Conservation (phyloP, 164 flowering plant species). For the Tinospora cordifolia region DNA sequence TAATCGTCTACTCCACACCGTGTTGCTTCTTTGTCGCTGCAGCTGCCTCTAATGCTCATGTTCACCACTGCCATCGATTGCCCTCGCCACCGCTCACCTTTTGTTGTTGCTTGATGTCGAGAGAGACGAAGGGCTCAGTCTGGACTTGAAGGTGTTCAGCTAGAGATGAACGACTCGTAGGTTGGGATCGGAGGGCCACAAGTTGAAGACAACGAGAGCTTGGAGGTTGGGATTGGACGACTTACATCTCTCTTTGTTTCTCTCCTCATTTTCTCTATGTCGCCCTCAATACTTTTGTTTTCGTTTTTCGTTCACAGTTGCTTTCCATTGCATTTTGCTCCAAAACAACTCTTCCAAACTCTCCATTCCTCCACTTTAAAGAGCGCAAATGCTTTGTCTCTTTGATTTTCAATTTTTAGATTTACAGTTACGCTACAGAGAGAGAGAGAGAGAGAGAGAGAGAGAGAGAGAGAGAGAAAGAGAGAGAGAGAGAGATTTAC, state of each 20-base stretch:
- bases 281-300: constrained; percentile 3
- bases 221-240: too few relatives aligned
- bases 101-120: too few relatives aligned
- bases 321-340: constrained; percentile 6
- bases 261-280: neutral
- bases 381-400: neutral
- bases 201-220: constrained; percentile 29
- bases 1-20: too few relatives aligned
- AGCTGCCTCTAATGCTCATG: too few relatives aligned
- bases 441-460: too few relatives aligned
- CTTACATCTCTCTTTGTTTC: too few relatives aligned
- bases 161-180: constrained; percentile 42
- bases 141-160: constrained; percentile 33
- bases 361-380: neutral
- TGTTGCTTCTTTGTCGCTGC: too few relatives aligned
- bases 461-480: neutral
- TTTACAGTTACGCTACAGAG: neutral
- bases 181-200: constrained; percentile 69
- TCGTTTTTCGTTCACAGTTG: constrained; percentile 14
- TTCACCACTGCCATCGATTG: too few relatives aligned
- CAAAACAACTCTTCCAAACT: neutral
- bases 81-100: too few relatives aligned
- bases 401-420: neutral
- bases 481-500: too few relatives aligned
- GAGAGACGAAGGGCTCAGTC: constrained; percentile 29